Evolutionary conservation across 345 rosid genomes (phyloP).

Genomic region (Pistacia atlantica): DNA sequence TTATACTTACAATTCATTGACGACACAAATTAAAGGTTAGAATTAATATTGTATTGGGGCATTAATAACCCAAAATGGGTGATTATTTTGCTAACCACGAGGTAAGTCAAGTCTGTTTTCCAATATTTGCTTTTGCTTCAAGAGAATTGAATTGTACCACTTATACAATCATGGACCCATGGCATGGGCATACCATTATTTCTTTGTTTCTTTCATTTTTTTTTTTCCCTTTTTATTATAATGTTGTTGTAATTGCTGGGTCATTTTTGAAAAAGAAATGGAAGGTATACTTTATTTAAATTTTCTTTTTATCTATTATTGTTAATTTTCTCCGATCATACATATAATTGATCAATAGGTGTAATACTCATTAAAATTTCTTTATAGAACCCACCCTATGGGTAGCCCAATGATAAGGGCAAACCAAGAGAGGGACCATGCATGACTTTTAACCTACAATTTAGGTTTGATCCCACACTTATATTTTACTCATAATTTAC

Average conservation of each 20-base stretch:
- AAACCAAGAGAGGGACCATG: too few relatives aligned
- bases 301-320: neutral
- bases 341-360: too few relatives aligned
- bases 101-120: slow-evolving; percentile 1
- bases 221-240: neutral
- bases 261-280: slow-evolving; percentile 19
- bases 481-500: too few relatives aligned
- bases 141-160: neutral
- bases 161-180: slow-evolving; percentile 9
- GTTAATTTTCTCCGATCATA: neutral
- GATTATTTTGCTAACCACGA: slow-evolving; percentile 25
- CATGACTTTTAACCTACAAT: too few relatives aligned
- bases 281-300: neutral
- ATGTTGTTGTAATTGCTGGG: slow-evolving; percentile 1
- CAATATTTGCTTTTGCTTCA: slow-evolving; percentile 3
- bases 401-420: too few relatives aligned
- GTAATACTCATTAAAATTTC: too few relatives aligned
- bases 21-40: slow-evolving; percentile 11
- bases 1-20: slow-evolving; percentile 22
- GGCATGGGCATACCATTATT: neutral
- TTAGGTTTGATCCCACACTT: too few relatives aligned
- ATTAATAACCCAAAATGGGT: slow-evolving; percentile 17
- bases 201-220: neutral
- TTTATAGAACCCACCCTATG: too few relatives aligned
- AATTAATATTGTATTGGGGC: slow-evolving; percentile 12